Evolutionary conservation across 2,329 filamentous ascomycete species (phyloP).

Genomic region (Basipetospora chlamydospora): DNA sequence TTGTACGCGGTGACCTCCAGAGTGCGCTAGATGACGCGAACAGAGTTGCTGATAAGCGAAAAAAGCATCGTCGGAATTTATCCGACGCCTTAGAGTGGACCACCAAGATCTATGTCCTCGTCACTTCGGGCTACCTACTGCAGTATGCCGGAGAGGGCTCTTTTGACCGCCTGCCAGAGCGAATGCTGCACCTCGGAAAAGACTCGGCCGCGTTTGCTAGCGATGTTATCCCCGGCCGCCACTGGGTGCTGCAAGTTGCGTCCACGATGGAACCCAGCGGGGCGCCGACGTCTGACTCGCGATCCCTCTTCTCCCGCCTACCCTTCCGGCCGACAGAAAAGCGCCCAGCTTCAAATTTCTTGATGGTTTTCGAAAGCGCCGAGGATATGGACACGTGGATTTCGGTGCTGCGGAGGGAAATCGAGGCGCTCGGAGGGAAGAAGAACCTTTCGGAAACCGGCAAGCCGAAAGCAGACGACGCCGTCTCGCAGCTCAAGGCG

Average conservation of each 20-base stretch:
- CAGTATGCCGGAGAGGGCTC: constrained; percentile 60
- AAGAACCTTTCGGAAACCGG: constrained; percentile 47
- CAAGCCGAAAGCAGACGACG: constrained; percentile 28
- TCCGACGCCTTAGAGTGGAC: constrained; percentile 44
- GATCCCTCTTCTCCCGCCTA: constrained; percentile 51
- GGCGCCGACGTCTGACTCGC: constrained; percentile 30
- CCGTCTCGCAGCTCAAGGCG: constrained; percentile 17
- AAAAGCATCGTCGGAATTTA: constrained; percentile 29
- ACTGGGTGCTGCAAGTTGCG: constrained; percentile 67
- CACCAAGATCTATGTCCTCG: constrained; percentile 57
- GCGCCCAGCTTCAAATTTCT: constrained; percentile 44
- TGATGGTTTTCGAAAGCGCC: constrained; percentile 59
- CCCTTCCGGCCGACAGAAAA: constrained; percentile 43
- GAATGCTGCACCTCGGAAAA: constrained; percentile 54
- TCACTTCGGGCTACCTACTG: constrained; percentile 56
- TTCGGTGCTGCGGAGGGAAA: constrained; percentile 50
- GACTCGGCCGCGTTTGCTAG: constrained; percentile 69
- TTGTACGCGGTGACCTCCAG: constrained; percentile 15
- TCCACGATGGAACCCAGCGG: constrained; percentile 49
- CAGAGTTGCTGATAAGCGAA: constrained; percentile 17
- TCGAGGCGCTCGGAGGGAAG: constrained; percentile 55
- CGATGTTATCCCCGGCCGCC: constrained; percentile 63
- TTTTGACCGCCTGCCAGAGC: constrained; percentile 60
- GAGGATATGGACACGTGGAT: constrained; percentile 70
- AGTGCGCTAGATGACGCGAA: constrained; percentile 10